Conservation (phyloP, 768 basidiomycete genomes). For the Coprinellus micaceus region DNA sequence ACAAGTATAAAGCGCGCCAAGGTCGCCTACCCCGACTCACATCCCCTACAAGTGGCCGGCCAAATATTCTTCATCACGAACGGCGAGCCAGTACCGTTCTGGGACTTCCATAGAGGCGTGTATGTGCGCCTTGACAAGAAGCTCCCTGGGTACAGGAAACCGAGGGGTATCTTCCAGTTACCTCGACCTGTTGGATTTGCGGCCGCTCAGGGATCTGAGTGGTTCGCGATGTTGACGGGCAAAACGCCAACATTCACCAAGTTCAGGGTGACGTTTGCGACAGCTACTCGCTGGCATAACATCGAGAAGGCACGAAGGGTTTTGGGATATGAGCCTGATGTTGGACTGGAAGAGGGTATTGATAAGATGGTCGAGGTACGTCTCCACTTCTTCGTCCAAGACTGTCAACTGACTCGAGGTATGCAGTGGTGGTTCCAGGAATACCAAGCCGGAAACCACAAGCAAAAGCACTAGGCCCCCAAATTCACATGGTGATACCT, state of each 20-base stretch:
- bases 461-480: constrained; percentile 31
- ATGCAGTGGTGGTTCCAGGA: constrained; percentile 49
- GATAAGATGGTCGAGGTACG: constrained; percentile 68
- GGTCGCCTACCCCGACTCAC: constrained; percentile 37
- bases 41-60: constrained; percentile 80
- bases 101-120: constrained; percentile 84
- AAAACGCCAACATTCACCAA: constrained; percentile 83
- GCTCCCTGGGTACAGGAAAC: constrained; percentile 51
- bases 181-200: constrained; percentile 63
- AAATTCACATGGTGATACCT: too few species aligned
- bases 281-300: constrained; percentile 83
- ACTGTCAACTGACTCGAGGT: background rate
- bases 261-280: constrained; percentile 78
- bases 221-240: constrained; percentile 66
- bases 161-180: constrained; percentile 41
- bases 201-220: constrained; percentile 71
- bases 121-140: constrained; percentile 67
- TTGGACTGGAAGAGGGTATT: constrained; percentile 86
- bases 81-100: constrained; percentile 93
- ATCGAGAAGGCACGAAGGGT: constrained; percentile 91
- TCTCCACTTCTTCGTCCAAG: background rate
- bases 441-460: constrained; percentile 36
- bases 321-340: constrained; percentile 89
- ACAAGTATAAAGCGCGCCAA: constrained; percentile 51
- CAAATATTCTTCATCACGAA: constrained; percentile 97